phyloP scores from a whole-genome alignment of 2,329 filamentous ascomycete genomes.

The Neophaeococcomyces aloes region DNA sequence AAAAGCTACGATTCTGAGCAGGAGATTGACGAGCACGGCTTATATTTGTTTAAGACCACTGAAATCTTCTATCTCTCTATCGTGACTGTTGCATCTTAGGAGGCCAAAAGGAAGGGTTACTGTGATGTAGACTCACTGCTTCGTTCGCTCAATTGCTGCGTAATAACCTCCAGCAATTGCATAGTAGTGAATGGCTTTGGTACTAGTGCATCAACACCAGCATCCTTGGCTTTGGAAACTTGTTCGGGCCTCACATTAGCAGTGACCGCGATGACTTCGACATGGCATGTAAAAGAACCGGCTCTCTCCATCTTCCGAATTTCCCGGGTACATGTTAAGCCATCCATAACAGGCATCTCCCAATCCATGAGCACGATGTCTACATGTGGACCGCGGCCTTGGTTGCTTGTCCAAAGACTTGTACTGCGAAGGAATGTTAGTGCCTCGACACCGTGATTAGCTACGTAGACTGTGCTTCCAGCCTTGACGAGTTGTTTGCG shows the following conservation, averaged over 20 bases:
- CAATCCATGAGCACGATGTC: conserved; percentile 59
- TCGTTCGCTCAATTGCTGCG: no score
- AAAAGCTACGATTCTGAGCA: no score
- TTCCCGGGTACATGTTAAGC: conserved; percentile 57
- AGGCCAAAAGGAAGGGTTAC: no score
- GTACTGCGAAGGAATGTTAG: conserved; percentile 28
- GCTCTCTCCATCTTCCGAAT: conserved; percentile 58
- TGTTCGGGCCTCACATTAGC: conserved; percentile 45
- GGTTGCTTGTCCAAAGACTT: neutral
- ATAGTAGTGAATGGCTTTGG: conserved; percentile 72
- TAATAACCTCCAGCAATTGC: no score
- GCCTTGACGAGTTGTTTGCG: conserved; percentile 25
- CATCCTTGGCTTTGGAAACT: conserved; percentile 56
- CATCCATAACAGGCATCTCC: conserved; percentile 75
- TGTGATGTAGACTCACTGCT: no score
- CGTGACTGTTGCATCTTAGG: no score
- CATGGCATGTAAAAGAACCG: conserved; percentile 23
- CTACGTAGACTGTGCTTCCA: conserved; percentile 25
- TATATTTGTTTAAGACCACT: no score
- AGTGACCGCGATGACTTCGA: conserved; percentile 16
- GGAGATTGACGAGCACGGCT: no score
- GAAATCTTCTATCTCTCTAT: no score
- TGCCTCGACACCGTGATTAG: conserved; percentile 31
- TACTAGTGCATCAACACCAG: conserved; percentile 67
- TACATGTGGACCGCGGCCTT: neutral